Conservation (phyloP, 169 alveolate species). For the Babesia sp. region DNA sequence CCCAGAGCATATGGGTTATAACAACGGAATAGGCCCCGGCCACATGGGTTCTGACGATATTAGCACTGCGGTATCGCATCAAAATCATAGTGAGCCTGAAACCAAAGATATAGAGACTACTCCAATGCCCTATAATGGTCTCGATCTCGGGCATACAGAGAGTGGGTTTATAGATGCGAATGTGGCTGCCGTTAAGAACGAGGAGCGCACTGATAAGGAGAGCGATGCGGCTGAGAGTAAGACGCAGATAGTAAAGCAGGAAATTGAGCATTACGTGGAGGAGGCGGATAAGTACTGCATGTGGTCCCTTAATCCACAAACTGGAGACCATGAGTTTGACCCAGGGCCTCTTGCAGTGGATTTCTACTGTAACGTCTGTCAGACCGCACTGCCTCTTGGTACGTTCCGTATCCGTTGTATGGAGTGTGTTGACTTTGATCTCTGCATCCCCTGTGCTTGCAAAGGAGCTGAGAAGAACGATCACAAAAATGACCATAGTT, state of each 20-base stretch:
- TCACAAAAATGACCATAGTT: constrained; percentile 73
- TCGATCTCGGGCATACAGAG: not conserved
- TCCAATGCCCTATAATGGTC: no score
- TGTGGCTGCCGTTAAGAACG: no score
- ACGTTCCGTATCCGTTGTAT: constrained; percentile 74
- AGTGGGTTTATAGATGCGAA: no score
- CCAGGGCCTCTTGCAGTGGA: constrained; percentile 62
- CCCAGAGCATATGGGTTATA: no score
- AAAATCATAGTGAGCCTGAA: no score
- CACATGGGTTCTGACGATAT: no score
- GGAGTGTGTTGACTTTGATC: constrained; percentile 82
- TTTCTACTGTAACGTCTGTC: constrained; percentile 60
- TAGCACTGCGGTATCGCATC: no score
- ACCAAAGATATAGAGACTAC: no score
- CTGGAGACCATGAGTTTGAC: constrained; percentile 54
- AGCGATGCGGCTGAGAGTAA: not conserved
- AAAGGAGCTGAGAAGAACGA: constrained; percentile 58
- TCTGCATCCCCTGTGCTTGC: constrained; percentile 81
- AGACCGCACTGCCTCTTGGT: constrained; percentile 53
- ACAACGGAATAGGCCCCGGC: no score
- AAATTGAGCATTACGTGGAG: not conserved
- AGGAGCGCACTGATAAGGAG: not conserved
- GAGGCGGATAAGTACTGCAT: constrained; percentile 2
- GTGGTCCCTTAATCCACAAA: constrained; percentile 33
- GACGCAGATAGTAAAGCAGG: not conserved